These are phyloP conservation scores for Magnusiomyces suaveolens DNA, from an alignment of 1,139 yeast species.

Conservation along the genomic window DNA sequence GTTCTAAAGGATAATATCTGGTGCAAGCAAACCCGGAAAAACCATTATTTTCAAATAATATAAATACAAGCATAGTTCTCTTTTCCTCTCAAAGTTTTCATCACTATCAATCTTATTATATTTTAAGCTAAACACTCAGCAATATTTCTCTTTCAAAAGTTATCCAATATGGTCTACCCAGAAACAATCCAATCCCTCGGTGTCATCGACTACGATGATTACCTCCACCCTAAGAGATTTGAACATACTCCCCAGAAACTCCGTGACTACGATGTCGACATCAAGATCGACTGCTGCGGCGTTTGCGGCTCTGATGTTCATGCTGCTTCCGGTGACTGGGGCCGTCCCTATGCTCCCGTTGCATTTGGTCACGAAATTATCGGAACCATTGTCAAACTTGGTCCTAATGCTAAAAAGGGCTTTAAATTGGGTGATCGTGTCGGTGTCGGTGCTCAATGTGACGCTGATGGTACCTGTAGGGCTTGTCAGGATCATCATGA, in stretches of 20 bases:
- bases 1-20: no score
- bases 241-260: conserved; percentile 7
- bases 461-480: conserved; percentile 42
- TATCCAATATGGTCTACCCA: conserved; percentile 18
- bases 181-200: conserved; percentile 16
- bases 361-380: conserved; percentile 47
- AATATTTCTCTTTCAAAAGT: no score
- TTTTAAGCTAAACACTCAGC: no score
- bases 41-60: no score
- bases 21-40: no score
- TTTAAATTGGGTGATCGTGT: conserved; percentile 51
- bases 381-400: conserved; percentile 46
- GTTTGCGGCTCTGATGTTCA: conserved; percentile 55
- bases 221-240: background rate
- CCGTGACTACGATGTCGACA: conserved; percentile 31
- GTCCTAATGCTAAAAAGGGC: conserved; percentile 27
- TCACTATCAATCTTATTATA: no score
- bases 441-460: conserved; percentile 50
- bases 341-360: conserved; percentile 28
- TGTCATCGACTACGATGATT: background rate
- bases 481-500: conserved; percentile 42
- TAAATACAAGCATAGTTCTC: no score
- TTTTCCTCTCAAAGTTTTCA: no score
- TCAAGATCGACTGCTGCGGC: conserved; percentile 45
- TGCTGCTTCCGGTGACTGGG: conserved; percentile 38